Evolutionary conservation across 257 asterid genomes (phyloP).

Genomic region (Euphrasia confusa): DNA sequence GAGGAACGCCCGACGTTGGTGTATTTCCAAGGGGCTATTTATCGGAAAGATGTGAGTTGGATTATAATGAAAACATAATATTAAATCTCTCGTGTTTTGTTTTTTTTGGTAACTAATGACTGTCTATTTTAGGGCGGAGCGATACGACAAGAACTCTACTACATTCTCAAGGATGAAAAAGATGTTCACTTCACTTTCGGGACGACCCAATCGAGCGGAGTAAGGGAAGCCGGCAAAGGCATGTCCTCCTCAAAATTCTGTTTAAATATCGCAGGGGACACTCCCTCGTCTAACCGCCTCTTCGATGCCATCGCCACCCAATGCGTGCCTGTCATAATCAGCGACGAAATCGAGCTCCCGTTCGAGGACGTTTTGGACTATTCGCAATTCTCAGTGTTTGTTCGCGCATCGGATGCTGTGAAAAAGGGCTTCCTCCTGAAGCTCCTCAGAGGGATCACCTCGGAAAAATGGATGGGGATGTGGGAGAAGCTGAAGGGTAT

Average conservation of each 20-base stretch:
- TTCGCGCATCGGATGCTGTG: conserved; percentile 50
- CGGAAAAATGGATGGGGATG: conserved; percentile 63
- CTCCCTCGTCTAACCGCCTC: conserved; percentile 86
- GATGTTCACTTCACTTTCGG: conserved; percentile 68
- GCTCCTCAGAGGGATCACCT: conserved; percentile 51
- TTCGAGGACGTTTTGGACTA: conserved; percentile 71
- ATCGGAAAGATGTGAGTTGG: conserved; percentile 73
- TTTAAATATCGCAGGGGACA: conserved; percentile 83
- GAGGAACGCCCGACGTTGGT: conserved; percentile 42
- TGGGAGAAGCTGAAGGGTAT: conserved; percentile 58
- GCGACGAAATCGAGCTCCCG: conserved; percentile 84
- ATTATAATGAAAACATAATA: not conserved
- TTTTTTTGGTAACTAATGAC: no score
- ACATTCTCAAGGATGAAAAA: conserved; percentile 62
- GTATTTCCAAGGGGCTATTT: conserved; percentile 81
- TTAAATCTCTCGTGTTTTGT: no score
- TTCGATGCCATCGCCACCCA: conserved; percentile 81
- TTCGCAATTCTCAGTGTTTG: conserved; percentile 64
- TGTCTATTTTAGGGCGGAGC: conserved; percentile 53
- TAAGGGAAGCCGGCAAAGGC: conserved; percentile 53
- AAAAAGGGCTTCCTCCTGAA: conserved; percentile 60
- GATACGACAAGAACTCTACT: conserved; percentile 64
- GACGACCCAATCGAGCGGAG: conserved; percentile 49
- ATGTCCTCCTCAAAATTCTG: conserved; percentile 81
- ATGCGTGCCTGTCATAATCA: conserved; percentile 85